Percentiles rank a stretch among this genome's conserved stretches.
Evolutionary conservation across 108 stramenopile genomes (phyloP).

Genomic region (Nitzschia palea): DNA sequence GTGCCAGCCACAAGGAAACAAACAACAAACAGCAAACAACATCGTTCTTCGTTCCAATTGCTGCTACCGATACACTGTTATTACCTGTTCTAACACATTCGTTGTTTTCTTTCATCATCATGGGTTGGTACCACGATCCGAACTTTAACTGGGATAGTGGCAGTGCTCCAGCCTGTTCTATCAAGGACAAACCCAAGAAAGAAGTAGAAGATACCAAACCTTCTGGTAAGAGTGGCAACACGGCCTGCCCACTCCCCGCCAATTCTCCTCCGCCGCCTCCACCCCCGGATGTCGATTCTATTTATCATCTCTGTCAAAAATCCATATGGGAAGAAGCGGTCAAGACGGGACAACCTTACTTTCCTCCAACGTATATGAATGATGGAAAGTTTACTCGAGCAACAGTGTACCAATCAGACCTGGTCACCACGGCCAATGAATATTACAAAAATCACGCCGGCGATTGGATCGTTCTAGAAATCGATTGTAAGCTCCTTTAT

Average conservation of each 20-base stretch:
- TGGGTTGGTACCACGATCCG: slow-evolving; percentile 28
- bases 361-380: slow-evolving; percentile 42
- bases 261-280: slow-evolving; percentile 19
- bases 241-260: slow-evolving; percentile 21
- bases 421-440: slow-evolving; percentile 41
- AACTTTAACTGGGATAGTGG: slow-evolving; percentile 1
- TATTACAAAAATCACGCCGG: slow-evolving; percentile 35
- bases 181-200: not conserved
- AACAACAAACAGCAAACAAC: too few relatives aligned
- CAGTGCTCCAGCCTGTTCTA: not conserved
- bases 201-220: not conserved
- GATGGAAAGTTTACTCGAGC: slow-evolving; percentile 54
- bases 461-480: slow-evolving; percentile 42
- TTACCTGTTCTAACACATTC: too few relatives aligned
- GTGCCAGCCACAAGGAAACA: too few relatives aligned
- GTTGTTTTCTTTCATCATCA: too few relatives aligned
- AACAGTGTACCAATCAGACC: slow-evolving; percentile 28
- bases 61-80: too few relatives aligned
- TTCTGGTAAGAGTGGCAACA: slow-evolving; percentile 7
- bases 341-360: slow-evolving; percentile 28
- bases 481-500: slow-evolving; percentile 24
- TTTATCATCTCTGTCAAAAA: slow-evolving; percentile 49
- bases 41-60: too few relatives aligned
- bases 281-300: slow-evolving; percentile 22
- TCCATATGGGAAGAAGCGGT: slow-evolving; percentile 35